These are phyloP conservation scores for Ceratocystis huliohia DNA, from an alignment of 2,329 filamentous ascomycete species.

Conservation along the genomic window DNA sequence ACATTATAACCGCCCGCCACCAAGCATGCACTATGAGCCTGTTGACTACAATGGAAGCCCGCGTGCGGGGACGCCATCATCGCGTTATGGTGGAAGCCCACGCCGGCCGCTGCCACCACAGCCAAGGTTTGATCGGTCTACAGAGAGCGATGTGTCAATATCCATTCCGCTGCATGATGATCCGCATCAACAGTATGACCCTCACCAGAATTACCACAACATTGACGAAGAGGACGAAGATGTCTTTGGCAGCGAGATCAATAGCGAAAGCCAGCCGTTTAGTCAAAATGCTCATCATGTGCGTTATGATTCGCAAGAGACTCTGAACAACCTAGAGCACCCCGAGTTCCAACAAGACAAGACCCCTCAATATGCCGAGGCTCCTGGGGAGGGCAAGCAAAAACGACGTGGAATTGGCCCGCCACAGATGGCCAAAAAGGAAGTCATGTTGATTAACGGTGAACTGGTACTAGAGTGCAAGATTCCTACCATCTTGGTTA, in stretches of 20 bases:
- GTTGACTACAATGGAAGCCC: constrained; percentile 81
- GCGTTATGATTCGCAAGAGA: constrained; percentile 43
- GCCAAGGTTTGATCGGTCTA: constrained; percentile 55
- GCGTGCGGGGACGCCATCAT: constrained; percentile 79
- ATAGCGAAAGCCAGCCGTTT: constrained; percentile 17
- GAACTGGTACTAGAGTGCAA: constrained; percentile 97
- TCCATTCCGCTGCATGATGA: constrained; percentile 48
- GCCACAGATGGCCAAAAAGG: constrained; percentile 81
- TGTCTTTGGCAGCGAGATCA: constrained; percentile 52
- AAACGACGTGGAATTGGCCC: constrained; percentile 74
- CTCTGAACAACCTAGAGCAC: constrained; percentile 36
- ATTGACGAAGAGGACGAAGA: constrained; percentile 45
- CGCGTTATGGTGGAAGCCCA: constrained; percentile 76
- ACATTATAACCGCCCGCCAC: constrained; percentile 60
- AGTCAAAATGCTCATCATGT: constrained; percentile 32
- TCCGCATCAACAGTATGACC: constrained; percentile 27
- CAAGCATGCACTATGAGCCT: constrained; percentile 68
- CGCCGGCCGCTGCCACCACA: constrained; percentile 77
- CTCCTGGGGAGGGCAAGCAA: constrained; percentile 59
- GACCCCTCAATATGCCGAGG: constrained; percentile 34
- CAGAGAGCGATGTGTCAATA: constrained; percentile 46
- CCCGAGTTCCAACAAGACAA: constrained; percentile 27
- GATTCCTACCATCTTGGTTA: constrained; percentile 95
- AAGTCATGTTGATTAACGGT: constrained; percentile 92
- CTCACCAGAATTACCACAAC: constrained; percentile 32